Conservation (phyloP, 805 yeast species). For the Yarrowia phangngaensis region DNA sequence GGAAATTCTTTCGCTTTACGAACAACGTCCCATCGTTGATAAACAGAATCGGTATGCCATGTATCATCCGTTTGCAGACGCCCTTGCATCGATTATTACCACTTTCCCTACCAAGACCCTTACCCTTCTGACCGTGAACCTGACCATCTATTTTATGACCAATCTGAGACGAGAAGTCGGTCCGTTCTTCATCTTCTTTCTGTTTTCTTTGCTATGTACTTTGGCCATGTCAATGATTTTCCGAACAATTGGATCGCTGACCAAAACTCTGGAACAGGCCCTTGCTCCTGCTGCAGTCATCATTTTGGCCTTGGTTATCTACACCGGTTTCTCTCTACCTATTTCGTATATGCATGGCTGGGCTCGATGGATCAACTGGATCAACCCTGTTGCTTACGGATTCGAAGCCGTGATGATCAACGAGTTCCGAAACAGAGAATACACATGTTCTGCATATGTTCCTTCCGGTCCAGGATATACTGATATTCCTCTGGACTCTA, state of each 20-base stretch:
- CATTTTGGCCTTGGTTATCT: constrained; percentile 43
- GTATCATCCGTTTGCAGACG: constrained; percentile 62
- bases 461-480: constrained; percentile 48
- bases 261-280: constrained; percentile 43
- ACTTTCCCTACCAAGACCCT: constrained; percentile 53
- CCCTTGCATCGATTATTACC: constrained; percentile 55
- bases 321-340: constrained; percentile 49
- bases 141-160: constrained; percentile 46
- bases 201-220: constrained; percentile 46
- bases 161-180: constrained; percentile 53
- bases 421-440: constrained; percentile 43
- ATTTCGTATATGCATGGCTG: constrained; percentile 47
- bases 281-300: constrained; percentile 46
- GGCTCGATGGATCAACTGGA: constrained; percentile 50
- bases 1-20: constrained; percentile 46
- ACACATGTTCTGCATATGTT: constrained; percentile 42
- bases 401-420: constrained; percentile 48
- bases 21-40: constrained; percentile 54
- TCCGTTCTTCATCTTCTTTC: constrained; percentile 48
- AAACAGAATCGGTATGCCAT: constrained; percentile 57
- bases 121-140: constrained; percentile 39
- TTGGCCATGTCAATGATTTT: constrained; percentile 55
- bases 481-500: constrained; percentile 34
- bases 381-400: constrained; percentile 46
- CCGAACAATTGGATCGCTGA: constrained; percentile 43